Conservation (phyloP, 257 asterid genomes). For the Solanum paucissectum region DNA sequence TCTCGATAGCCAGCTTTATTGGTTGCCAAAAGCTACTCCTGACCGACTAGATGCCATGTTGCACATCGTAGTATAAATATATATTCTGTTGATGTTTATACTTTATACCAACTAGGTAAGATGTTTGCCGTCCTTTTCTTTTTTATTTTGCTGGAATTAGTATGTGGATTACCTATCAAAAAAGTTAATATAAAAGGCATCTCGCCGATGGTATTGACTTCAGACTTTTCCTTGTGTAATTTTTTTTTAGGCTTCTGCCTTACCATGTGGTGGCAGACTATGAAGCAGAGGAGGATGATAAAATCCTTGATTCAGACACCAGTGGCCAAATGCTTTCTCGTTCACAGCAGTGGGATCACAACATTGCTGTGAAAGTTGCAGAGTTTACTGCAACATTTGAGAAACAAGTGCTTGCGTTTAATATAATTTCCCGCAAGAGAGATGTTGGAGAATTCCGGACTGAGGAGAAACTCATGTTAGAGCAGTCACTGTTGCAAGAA, state of each 20-base stretch:
- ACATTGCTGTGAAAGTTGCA: slow-evolving; percentile 87
- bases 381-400: slow-evolving; percentile 97
- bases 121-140: not conserved
- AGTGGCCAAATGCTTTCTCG: slow-evolving; percentile 84
- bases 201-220: not conserved
- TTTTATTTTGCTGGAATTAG: not conserved
- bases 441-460: slow-evolving; percentile 86
- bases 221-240: not conserved
- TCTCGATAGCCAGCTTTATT: not conserved
- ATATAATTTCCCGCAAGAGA: slow-evolving; percentile 74
- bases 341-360: slow-evolving; percentile 98
- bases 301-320: slow-evolving; percentile 87
- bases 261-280: slow-evolving; percentile 99
- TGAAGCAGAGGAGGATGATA: slow-evolving; percentile 99
- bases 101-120: not conserved
- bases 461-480: slow-evolving; percentile 94
- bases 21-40: not conserved
- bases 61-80: not conserved
- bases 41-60: not conserved
- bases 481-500: slow-evolving; percentile 76
- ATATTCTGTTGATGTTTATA: not conserved
- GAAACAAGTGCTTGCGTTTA: slow-evolving; percentile 95
- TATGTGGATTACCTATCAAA: not conserved
- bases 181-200: not conserved
- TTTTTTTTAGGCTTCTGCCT: slow-evolving; percentile 66